A percentile compares a stretch with the other conserved stretches of the same genome.
Evolutionary conservation across 352 stramenopile genomes (phyloP).

Genomic region (Phytophthora tubulina): DNA sequence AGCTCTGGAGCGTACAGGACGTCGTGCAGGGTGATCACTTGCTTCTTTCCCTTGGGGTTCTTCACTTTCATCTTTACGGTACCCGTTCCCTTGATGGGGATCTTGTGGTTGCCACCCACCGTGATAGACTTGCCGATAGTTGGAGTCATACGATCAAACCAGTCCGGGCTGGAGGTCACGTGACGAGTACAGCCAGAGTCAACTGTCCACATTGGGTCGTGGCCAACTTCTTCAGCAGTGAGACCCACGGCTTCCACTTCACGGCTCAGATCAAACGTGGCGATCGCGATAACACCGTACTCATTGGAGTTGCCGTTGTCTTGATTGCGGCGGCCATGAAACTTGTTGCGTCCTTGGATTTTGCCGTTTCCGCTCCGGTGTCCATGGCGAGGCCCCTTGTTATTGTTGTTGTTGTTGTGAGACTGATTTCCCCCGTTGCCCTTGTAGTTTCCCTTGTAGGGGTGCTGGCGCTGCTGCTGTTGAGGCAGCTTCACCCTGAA

Average conservation of each 20-base stretch:
- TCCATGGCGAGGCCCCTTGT: neutral
- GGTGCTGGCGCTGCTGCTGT: neutral
- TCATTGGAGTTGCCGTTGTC: neutral
- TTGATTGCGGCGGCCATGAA: conserved; percentile 5
- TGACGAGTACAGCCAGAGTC: conserved; percentile 30
- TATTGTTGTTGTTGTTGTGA: neutral
- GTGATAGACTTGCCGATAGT: conserved; percentile 18
- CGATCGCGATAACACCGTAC: conserved; percentile 16
- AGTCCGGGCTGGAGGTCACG: conserved; percentile 8
- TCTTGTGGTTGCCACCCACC: conserved; percentile 20
- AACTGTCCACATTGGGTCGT: conserved; percentile 15
- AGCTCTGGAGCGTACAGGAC: conserved; percentile 4
- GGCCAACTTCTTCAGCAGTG: neutral
- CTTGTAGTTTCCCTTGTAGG: conserved; percentile 10
- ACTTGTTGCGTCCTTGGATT: conserved; percentile 1
- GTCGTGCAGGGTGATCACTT: conserved; percentile 5
- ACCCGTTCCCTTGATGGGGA: conserved; percentile 13
- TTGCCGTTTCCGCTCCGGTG: neutral
- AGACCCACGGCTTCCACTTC: conserved; percentile 1
- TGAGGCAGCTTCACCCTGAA: conserved; percentile 10
- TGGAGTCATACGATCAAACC: conserved; percentile 2
- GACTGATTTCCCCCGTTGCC: neutral
- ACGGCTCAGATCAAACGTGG: neutral
- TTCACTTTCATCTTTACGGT: conserved; percentile 18
- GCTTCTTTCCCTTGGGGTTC: conserved; percentile 22